Conservation (phyloP, 768 basidiomycete species). For the Russula griseocarnosa region DNA sequence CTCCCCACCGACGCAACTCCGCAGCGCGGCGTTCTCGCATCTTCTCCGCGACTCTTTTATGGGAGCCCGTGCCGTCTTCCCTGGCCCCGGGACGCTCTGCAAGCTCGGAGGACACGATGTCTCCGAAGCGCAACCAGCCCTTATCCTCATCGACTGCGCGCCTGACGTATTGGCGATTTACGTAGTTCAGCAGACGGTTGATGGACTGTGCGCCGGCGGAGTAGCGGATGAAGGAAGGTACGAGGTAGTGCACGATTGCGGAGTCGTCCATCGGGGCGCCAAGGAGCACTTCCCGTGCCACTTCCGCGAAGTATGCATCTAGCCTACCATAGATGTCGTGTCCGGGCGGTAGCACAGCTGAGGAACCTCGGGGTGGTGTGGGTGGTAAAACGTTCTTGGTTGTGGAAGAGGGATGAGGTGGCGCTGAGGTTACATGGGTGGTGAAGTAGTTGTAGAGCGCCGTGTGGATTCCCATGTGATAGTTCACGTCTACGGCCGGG, state of each 20-base stretch:
- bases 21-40: slow-evolving; percentile 55
- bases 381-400: neutral
- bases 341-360: slow-evolving; percentile 33
- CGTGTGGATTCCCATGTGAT: slow-evolving; percentile 75
- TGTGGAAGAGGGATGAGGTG: slow-evolving; percentile 22
- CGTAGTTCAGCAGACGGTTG: slow-evolving; percentile 70
- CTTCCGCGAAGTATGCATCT: slow-evolving; percentile 64
- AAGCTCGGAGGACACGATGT: slow-evolving; percentile 41
- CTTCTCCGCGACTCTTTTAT: slow-evolving; percentile 55
- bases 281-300: slow-evolving; percentile 13
- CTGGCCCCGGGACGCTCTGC: neutral
- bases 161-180: slow-evolving; percentile 68
- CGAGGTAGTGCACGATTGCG: slow-evolving; percentile 62
- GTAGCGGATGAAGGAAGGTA: slow-evolving; percentile 69
- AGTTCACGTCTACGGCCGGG: slow-evolving; percentile 64
- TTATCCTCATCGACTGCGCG: slow-evolving; percentile 74
- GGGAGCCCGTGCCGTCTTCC: slow-evolving; percentile 41
- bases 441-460: slow-evolving; percentile 79
- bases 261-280: slow-evolving; percentile 43
- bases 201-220: slow-evolving; percentile 62
- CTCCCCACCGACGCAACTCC: slow-evolving; percentile 73
- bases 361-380: neutral
- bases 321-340: slow-evolving; percentile 67
- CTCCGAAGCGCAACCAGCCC: slow-evolving; percentile 68
- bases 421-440: slow-evolving; percentile 16